Conservation (phyloP, 2,329 filamentous ascomycete genomes). For the Exophiala alcalophila region DNA sequence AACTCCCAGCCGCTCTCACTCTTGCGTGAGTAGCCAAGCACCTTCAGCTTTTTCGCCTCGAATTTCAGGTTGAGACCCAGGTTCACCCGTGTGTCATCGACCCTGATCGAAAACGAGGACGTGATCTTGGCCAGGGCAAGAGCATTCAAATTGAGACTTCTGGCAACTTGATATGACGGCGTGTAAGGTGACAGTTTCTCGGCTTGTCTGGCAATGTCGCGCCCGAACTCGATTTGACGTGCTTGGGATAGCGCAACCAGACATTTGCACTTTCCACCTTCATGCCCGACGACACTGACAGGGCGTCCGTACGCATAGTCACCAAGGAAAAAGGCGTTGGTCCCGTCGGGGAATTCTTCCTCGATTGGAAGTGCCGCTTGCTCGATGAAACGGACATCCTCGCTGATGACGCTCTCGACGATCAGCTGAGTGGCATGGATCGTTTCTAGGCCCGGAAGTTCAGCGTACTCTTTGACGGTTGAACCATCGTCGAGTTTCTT, state of each 20-base stretch:
- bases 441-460: conserved; percentile 78
- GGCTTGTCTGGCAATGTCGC: conserved; percentile 66
- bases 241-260: conserved; percentile 69
- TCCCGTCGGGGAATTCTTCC: conserved; percentile 82
- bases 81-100: conserved; percentile 81
- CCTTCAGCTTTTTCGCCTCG: conserved; percentile 90
- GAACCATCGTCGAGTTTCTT: conserved; percentile 87
- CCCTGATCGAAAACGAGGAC: conserved; percentile 81
- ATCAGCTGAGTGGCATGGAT: conserved; percentile 89
- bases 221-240: conserved; percentile 78
- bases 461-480: conserved; percentile 86
- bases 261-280: conserved; percentile 71
- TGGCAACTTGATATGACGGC: conserved; percentile 85
- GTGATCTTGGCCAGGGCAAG: conserved; percentile 93
- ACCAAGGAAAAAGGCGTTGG: conserved; percentile 87
- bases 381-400: conserved; percentile 91
- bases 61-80: conserved; percentile 96
- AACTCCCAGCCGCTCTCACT: conserved; percentile 91
- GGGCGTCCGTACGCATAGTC: conserved; percentile 91
- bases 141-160: conserved; percentile 74
- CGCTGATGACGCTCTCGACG: conserved; percentile 84
- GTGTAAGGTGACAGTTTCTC: conserved; percentile 72
- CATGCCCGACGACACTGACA: conserved; percentile 74
- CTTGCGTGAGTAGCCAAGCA: conserved; percentile 90
- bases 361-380: conserved; percentile 81